A percentile compares a stretch with the other conserved stretches of the same genome.
phyloP scores from a whole-genome alignment of 164 flowering plant genomes.

The Aristolochia contorta region DNA sequence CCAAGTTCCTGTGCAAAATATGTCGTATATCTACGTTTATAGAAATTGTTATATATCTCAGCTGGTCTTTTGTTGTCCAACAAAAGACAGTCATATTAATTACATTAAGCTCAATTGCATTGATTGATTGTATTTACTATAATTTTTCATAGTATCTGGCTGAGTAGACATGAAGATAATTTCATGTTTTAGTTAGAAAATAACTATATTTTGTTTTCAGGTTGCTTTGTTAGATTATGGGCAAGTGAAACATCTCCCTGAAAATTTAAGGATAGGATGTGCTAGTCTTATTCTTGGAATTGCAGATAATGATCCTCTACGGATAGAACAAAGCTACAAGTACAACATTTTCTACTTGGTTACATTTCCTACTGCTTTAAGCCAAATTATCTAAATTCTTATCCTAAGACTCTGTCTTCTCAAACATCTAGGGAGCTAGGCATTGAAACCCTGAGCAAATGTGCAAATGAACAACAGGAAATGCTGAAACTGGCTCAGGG shows the following conservation, averaged over 20 bases:
- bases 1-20: too few species aligned
- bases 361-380: too few species aligned
- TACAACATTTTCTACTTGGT: conserved; percentile 12
- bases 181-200: too few species aligned
- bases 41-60: too few species aligned
- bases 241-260: conserved; percentile 95
- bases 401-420: not conserved
- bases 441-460: conserved; percentile 45
- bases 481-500: conserved; percentile 63
- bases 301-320: conserved; percentile 57
- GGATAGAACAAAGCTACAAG: conserved; percentile 63
- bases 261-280: conserved; percentile 75
- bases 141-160: too few species aligned
- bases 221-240: conserved; percentile 95
- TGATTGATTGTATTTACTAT: too few species aligned
- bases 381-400: not conserved
- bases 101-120: too few species aligned
- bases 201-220: conserved; percentile 21
- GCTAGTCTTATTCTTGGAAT: conserved; percentile 78
- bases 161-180: too few species aligned
- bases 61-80: too few species aligned
- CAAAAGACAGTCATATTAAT: too few species aligned
- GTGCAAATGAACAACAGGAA: conserved; percentile 56
- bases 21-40: too few species aligned
- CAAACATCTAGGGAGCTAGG: conserved; percentile 66